phyloP scores from a whole-genome alignment of 2,329 filamentous ascomycete genomes.

The Teratosphaeria zuluensis region DNA sequence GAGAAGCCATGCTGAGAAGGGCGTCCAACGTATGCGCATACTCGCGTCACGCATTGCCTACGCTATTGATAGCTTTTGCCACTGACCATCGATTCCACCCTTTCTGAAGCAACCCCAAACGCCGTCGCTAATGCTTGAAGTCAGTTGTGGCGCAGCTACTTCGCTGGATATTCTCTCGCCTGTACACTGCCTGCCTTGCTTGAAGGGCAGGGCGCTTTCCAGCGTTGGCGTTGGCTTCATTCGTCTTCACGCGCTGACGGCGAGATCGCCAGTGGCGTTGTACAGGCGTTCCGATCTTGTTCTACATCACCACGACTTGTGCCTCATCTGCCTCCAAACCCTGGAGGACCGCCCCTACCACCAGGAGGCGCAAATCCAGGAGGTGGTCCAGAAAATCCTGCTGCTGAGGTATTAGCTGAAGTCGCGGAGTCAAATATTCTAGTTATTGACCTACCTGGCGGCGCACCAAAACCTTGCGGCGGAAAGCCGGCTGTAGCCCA shows the following conservation, averaged over 20 bases:
- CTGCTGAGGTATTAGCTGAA: constrained; percentile 45
- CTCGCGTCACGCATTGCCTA: neutral
- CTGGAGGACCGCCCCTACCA: constrained; percentile 21
- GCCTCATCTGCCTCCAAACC: constrained; percentile 21
- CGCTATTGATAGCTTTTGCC: neutral
- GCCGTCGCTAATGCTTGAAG: constrained; percentile 7
- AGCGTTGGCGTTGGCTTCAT: neutral
- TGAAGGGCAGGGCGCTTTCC: neutral
- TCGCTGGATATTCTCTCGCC: neutral
- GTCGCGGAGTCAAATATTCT: neutral
- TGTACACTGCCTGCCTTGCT: neutral
- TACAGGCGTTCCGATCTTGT: neutral
- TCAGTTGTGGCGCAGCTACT: neutral
- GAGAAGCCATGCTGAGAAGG: neutral
- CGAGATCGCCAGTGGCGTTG: neutral
- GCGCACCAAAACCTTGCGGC: constrained; percentile 3
- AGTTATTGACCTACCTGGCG: neutral
- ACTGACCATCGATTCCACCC: neutral
- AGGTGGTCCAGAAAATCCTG: constrained; percentile 2
- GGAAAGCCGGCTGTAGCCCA: constrained; percentile 11
- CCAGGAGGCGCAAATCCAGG: constrained; percentile 64
- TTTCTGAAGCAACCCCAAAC: constrained; percentile 1
- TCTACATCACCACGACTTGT: neutral
- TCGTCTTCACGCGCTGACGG: neutral
- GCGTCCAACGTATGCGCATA: neutral